Evolutionary conservation across 2,329 filamentous ascomycete species (phyloP).

Genomic region (Arthroderma sp.): DNA sequence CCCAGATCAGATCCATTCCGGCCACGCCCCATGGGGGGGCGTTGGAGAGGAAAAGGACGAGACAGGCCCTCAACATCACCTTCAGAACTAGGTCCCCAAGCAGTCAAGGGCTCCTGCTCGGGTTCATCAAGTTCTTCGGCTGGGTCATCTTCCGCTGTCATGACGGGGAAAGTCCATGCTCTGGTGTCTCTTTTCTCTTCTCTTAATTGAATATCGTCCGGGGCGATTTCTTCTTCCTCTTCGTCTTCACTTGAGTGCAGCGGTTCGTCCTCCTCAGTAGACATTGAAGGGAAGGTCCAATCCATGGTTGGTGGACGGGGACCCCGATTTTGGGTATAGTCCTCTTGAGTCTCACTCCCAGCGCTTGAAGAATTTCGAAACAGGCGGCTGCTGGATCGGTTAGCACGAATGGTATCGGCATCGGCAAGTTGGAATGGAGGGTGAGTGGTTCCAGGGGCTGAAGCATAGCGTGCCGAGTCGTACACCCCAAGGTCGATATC

Average conservation of each 20-base stretch:
- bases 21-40: conserved; percentile 1
- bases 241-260: background rate
- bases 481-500: conserved; percentile 46
- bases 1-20: background rate
- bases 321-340: conserved; percentile 19
- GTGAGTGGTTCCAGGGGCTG: conserved; percentile 37
- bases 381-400: conserved; percentile 36
- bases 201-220: conserved; percentile 5
- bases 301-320: conserved; percentile 34
- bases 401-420: conserved; percentile 44
- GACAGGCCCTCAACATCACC: conserved; percentile 2
- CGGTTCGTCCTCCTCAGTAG: conserved; percentile 4
- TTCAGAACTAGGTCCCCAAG: conserved; percentile 2
- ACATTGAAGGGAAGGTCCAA: conserved; percentile 30
- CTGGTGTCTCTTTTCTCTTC: conserved; percentile 28
- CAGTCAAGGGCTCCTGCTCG: conserved; percentile 2
- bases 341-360: conserved; percentile 19
- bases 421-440: conserved; percentile 38
- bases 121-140: conserved; percentile 9
- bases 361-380: conserved; percentile 23
- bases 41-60: conserved; percentile 5
- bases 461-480: conserved; percentile 38
- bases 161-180: conserved; percentile 43
- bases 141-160: conserved; percentile 15
- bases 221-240: conserved; percentile 1